Evolutionary conservation across 2,329 filamentous ascomycete species (phyloP).

Genomic region (Pseudogymnoascus sp.): DNA sequence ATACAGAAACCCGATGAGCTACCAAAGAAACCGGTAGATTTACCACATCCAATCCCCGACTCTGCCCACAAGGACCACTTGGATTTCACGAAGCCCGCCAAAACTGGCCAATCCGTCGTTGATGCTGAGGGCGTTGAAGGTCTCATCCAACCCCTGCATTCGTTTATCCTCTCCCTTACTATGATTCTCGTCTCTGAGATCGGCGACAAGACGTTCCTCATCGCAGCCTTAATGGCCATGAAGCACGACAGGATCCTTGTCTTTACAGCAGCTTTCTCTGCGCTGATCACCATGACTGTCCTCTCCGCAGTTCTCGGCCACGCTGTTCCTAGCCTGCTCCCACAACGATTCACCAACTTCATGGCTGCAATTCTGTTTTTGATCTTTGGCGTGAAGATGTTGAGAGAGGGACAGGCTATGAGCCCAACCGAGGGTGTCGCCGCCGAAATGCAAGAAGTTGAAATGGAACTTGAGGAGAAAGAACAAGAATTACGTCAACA

Average conservation of each 20-base stretch:
- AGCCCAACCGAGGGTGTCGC: slow-evolving; percentile 79
- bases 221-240: slow-evolving; percentile 98
- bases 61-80: slow-evolving; percentile 57
- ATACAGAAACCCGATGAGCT: slow-evolving; percentile 70
- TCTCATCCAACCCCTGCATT: slow-evolving; percentile 74
- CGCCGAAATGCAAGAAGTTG: slow-evolving; percentile 98
- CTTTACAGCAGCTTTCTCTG: slow-evolving; percentile 88
- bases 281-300: slow-evolving; percentile 87
- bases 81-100: slow-evolving; percentile 38
- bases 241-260: slow-evolving; percentile 89
- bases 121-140: slow-evolving; percentile 43
- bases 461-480: slow-evolving; percentile 86
- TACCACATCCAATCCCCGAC: slow-evolving; percentile 59
- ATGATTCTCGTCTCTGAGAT: slow-evolving; percentile 98
- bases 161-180: slow-evolving; percentile 81
- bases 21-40: slow-evolving; percentile 67
- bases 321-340: slow-evolving; percentile 79
- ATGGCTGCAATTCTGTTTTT: slow-evolving; percentile 80
- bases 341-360: slow-evolving; percentile 84
- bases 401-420: slow-evolving; percentile 84
- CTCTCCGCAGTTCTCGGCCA: slow-evolving; percentile 89
- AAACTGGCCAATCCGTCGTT: slow-evolving; percentile 25
- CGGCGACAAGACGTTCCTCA: slow-evolving; percentile 96
- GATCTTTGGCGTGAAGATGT: slow-evolving; percentile 74
- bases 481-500: slow-evolving; percentile 66